Base-by-base conservation (phyloP, 176 grass and related monocot species). In the Alloteropsis semialata region DNA sequence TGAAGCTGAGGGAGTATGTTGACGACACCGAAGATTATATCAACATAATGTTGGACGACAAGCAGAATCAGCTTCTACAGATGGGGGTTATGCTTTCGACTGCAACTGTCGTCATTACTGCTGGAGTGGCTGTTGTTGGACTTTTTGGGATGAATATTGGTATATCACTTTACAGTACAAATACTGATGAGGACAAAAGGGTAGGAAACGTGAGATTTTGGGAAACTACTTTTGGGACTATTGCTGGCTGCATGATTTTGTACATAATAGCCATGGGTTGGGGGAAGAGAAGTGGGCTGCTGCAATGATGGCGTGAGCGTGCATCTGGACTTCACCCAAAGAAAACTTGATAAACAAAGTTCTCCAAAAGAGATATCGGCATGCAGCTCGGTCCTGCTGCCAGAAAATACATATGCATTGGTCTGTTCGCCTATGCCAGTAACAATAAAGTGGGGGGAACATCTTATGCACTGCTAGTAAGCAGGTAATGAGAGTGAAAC, bases 21-120 rank as follows among this genome's bases (percentile, higher is more conserved):
- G 90, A 89, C n/a, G 90, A 92, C 39, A 92, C 90, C 6, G 90
- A 92, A 86, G 90, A 92, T 86, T 92, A 92, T 64, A 92, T 92
- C 62, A 92, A 92, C 64, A 92, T 92, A 78, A 92, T 92, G 90
- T 32, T 92, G 65, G 90, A 92, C 21, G 90, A 92, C 83, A 92
- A 89, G 63, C 90, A 92, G 38, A 92, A 92, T 59, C 90, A 92
- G 55, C 86, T 92, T 33, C 87, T 92, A n/a, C 90, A 92, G 36
- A 89, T 92, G 90, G 90, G 90, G 13, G 90, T 92, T 42, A 92
- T 92, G 90, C 90, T 92, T 74, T 89, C 87, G 8, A 89, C 90
- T 24, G 90, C 90, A 4, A 92, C 90, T 22, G 90, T 89, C 1
- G 87, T 92, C 37, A 82, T 89, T 76, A 92, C 90, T 41, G 90